Evolutionary conservation across 352 stramenopile species (phyloP), one percentile per base, ranked within the genome.

Genomic region (Discostella stelligera): DNA sequence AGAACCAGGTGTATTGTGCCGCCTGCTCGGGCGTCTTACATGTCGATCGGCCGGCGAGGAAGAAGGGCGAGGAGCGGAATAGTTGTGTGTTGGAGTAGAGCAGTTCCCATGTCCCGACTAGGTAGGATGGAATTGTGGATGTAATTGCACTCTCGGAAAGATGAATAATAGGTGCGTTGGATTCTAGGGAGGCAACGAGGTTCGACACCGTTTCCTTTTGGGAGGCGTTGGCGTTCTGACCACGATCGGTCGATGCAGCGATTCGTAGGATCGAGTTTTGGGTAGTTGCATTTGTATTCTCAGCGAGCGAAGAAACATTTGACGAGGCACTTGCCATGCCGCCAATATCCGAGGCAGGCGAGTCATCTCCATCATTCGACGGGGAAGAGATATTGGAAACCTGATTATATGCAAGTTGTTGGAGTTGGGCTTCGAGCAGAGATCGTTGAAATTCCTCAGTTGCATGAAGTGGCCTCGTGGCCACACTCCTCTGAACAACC

Each of bases 21-120:
- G 78, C 85, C 59, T 91, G 65, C 3, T 83, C 73, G 11, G 59
- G 13, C 10, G 82, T 90, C 41, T 73, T 77, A 67, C 89, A 94
- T 11, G 88, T 84, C n/a, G 86, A 75, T 18, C 87, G 71, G 32
- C 80, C 86, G 4, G 89, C 86, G 63, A 93, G 87, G 72, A 92
- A 94, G 69, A 94, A 94, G 13, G 89, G 89, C 4, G 66, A 85
- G n/a, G 83, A 91, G 30, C 87, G 74, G 71, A 94, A 94, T 16
- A 94, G 62, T 65, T 91, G 79, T n/a, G 80, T 88, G 14, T 81
- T 74, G 8, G 72, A 87, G 41, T 90, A 94, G 4, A 90, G 52
- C 13, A 94, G 80, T 66, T 88, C 77, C 89, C 89, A 94, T 46
- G 68, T 80, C 52, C 87, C 87, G 18, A 77, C 56, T 5, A 91